Conservation (phyloP, 331 rosid species). For the Malus hybrid region DNA sequence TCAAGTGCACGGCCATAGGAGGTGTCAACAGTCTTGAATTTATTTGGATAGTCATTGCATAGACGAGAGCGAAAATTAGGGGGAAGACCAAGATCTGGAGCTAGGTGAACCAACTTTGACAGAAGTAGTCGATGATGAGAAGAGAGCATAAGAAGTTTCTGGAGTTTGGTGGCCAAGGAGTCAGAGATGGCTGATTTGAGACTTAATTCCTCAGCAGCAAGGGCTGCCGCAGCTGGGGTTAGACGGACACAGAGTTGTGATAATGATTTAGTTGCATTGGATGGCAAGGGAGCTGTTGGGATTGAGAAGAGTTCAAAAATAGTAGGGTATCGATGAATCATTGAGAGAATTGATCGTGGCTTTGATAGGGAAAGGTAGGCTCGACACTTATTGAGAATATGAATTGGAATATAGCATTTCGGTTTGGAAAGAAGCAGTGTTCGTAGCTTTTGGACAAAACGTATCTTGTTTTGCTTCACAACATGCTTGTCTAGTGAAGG, state of each 20-base stretch:
- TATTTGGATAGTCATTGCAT: slow-evolving; percentile 74
- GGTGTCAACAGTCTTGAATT: slow-evolving; percentile 70
- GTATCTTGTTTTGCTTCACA: slow-evolving; percentile 50
- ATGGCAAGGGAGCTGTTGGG: slow-evolving; percentile 58
- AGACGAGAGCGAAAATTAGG: slow-evolving; percentile 77
- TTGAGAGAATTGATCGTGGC: slow-evolving; percentile 61
- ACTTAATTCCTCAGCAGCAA: slow-evolving; percentile 56
- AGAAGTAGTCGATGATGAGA: slow-evolving; percentile 58
- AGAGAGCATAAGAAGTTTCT: slow-evolving; percentile 85
- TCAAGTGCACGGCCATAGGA: slow-evolving; percentile 92
- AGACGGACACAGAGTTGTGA: slow-evolving; percentile 83
- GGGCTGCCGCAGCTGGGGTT: slow-evolving; percentile 82
- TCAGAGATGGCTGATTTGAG: slow-evolving; percentile 43
- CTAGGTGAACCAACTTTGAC: slow-evolving; percentile 82
- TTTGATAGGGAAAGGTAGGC: slow-evolving; percentile 54
- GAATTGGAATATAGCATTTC: slow-evolving; percentile 66
- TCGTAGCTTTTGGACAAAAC: slow-evolving; percentile 79
- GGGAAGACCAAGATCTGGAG: slow-evolving; percentile 85
- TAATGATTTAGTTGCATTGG: slow-evolving; percentile 61
- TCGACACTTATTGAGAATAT: slow-evolving; percentile 69
- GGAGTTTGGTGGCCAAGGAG: slow-evolving; percentile 69
- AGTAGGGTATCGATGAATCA: slow-evolving; percentile 83
- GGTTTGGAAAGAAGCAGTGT: slow-evolving; percentile 84
- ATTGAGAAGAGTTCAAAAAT: slow-evolving; percentile 60
- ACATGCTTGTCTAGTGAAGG: slow-evolving; percentile 60